Evolutionary conservation across 139 green algal genomes (phyloP).

Genomic region (Chlamydomonas sp.): DNA sequence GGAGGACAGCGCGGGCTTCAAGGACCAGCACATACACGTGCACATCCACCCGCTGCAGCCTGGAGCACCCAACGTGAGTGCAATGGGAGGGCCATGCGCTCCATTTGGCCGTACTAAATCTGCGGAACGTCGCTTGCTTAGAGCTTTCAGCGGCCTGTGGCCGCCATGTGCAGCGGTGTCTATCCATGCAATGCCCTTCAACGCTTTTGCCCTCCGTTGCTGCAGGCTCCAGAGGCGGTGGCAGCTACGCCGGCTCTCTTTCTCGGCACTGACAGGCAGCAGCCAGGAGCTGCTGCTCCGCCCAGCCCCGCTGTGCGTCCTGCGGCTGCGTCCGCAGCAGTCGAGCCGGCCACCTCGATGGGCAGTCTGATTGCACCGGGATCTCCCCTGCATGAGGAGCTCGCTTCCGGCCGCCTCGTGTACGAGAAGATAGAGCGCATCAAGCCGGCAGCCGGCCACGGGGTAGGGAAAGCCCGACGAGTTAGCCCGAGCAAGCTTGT

Average conservation of each 20-base stretch:
- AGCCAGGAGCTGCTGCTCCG: no score
- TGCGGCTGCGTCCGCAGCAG: background rate
- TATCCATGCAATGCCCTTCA: no score
- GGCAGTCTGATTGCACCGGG: background rate
- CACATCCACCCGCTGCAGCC: slow-evolving; percentile 23
- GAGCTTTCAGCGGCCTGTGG: no score
- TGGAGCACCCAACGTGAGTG: background rate
- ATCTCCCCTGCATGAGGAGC: slow-evolving; percentile 25
- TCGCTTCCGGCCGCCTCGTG: slow-evolving; percentile 6
- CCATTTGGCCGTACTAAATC: background rate
- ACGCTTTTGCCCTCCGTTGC: no score
- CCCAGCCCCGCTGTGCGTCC: background rate
- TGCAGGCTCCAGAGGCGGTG: no score
- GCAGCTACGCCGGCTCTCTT: no score
- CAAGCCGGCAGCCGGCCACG: background rate
- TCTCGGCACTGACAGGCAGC: no score
- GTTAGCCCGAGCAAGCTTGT: no score
- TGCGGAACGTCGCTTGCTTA: no score
- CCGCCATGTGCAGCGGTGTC: no score
- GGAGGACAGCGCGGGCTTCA: slow-evolving; percentile 8
- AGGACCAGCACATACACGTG: slow-evolving; percentile 40
- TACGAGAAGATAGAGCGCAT: slow-evolving; percentile 38
- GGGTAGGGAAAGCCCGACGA: no score
- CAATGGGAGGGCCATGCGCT: background rate
- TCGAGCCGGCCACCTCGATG: background rate